These are phyloP conservation scores for Tuber brumale DNA, from an alignment of 495 filamentous ascomycete species.

Conservation along the genomic window DNA sequence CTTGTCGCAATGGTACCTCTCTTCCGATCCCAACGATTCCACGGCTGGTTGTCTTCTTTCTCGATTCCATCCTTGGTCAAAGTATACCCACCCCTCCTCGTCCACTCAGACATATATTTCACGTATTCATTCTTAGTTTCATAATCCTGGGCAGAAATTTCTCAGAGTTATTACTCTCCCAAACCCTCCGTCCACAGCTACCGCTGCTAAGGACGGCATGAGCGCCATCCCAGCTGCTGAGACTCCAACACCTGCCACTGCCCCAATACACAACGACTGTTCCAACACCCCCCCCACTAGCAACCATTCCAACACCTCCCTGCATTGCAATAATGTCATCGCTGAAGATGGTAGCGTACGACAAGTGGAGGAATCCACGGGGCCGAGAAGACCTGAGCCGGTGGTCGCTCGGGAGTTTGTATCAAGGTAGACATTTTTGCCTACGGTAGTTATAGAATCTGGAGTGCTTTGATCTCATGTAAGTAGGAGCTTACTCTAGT, in stretches of 20 bases:
- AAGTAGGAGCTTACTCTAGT: background rate
- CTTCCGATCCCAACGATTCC: background rate
- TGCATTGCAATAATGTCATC: background rate
- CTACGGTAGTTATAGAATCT: background rate
- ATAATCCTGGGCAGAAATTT: background rate
- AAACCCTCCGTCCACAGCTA: background rate
- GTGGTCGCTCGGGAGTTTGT: background rate
- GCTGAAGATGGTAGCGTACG: background rate
- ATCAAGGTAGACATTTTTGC: background rate
- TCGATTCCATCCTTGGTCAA: background rate
- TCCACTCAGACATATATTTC: background rate
- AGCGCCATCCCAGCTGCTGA: background rate
- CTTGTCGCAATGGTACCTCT: background rate
- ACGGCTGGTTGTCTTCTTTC: background rate
- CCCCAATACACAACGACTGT: background rate
- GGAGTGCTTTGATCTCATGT: background rate
- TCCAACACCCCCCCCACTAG: background rate
- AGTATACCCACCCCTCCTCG: background rate
- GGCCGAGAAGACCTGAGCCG: background rate
- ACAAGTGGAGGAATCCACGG: background rate
- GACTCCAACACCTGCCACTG: background rate
- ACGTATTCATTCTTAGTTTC: background rate
- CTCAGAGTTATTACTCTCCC: background rate
- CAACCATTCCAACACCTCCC: background rate
- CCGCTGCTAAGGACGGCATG: too few species aligned